A percentile compares a stretch with the other conserved stretches of the same genome.
Evolutionary conservation across 139 green algal species (phyloP).

Genomic region (Zygnema cylindricum): DNA sequence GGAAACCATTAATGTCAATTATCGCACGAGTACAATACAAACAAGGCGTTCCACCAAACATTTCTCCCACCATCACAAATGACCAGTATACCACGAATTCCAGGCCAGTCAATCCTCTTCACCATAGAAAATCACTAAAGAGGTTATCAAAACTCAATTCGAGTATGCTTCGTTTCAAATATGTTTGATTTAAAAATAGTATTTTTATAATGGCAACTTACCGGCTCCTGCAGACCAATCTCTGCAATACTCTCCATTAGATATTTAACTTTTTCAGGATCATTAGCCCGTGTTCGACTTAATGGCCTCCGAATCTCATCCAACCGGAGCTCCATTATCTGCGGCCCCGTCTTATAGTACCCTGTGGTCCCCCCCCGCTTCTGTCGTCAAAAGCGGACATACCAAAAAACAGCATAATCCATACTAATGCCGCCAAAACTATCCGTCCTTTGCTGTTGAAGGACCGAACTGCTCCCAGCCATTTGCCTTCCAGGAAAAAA

Average conservation of each 20-base stretch:
- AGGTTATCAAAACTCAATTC: not conserved
- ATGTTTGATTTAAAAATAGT: too few relatives aligned
- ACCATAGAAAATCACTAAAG: not conserved
- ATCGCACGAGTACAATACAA: too few relatives aligned
- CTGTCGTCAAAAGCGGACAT: slow-evolving; percentile 35
- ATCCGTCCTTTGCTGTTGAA: slow-evolving; percentile 27
- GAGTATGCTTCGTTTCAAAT: not conserved
- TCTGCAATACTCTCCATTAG: slow-evolving; percentile 83
- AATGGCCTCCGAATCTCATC: slow-evolving; percentile 57
- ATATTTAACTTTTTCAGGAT: slow-evolving; percentile 82
- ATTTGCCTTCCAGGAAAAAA: not conserved
- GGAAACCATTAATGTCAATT: too few relatives aligned
- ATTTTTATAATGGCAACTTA: slow-evolving; percentile 29
- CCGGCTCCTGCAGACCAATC: slow-evolving; percentile 83
- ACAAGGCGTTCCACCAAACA: too few relatives aligned
- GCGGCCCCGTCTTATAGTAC: slow-evolving; percentile 17
- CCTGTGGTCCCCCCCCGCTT: slow-evolving; percentile 21
- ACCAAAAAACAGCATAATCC: slow-evolving; percentile 34
- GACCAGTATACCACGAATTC: too few relatives aligned
- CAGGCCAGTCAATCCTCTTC: not conserved
- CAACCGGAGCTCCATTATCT: slow-evolving; percentile 56
- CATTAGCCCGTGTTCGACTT: slow-evolving; percentile 63
- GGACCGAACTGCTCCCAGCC: not conserved
- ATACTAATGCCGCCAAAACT: slow-evolving; percentile 23
- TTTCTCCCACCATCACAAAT: too few relatives aligned